phyloP scores from a whole-genome alignment of 1,284 basidiomycete genomes.

The Ganoderma leucocontextum region DNA sequence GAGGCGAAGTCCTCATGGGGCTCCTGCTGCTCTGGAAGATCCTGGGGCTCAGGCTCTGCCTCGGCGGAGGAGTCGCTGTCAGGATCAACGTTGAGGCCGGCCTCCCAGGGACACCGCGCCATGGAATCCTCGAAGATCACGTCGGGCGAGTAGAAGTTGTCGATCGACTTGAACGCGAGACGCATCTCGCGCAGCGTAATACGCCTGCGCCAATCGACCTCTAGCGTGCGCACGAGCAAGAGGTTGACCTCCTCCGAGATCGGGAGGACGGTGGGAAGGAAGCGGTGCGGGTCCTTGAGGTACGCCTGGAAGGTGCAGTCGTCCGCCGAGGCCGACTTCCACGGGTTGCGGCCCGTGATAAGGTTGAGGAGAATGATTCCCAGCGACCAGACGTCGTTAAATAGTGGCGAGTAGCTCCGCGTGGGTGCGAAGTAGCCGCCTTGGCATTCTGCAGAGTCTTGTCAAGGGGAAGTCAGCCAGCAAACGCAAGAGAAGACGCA shows the following conservation, averaged over 20 bases:
- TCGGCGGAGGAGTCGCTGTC: conserved; percentile 43
- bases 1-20: conserved; percentile 40
- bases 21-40: conserved; percentile 39
- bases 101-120: conserved; percentile 84
- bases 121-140: conserved; percentile 84
- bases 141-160: conserved; percentile 75
- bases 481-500: conserved; percentile 46
- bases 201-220: conserved; percentile 75
- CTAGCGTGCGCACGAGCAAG: conserved; percentile 74
- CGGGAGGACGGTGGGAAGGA: conserved; percentile 78
- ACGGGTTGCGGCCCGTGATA: conserved; percentile 95
- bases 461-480: conserved; percentile 21
- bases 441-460: conserved; percentile 80
- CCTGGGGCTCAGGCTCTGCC: conserved; percentile 39
- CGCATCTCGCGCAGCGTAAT: conserved; percentile 78
- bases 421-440: conserved; percentile 80
- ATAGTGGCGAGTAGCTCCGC: conserved; percentile 84
- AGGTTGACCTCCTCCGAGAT: conserved; percentile 77
- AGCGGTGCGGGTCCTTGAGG: conserved; percentile 66
- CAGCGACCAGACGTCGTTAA: conserved; percentile 98
- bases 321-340: conserved; percentile 91
- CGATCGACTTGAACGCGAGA: conserved; percentile 70
- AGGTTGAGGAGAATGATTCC: conserved; percentile 97
- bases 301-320: conserved; percentile 84
- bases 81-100: conserved; percentile 70